A percentile compares a stretch with the other conserved stretches of the same genome.
Evolutionary conservation across 164 flowering plant species (phyloP).

Genomic region (Hamamelis virginiana): DNA sequence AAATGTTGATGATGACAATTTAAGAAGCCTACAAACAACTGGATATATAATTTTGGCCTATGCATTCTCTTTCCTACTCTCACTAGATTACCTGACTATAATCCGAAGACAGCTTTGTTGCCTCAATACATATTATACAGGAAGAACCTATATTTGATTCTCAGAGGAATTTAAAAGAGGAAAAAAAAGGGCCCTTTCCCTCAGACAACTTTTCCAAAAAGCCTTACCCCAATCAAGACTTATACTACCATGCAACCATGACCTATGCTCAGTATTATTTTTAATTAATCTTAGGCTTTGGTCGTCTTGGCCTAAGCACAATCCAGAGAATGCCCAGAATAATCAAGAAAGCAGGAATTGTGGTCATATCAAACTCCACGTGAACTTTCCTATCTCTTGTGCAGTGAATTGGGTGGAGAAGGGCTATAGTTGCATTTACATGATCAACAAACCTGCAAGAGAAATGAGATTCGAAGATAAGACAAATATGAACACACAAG

Average conservation of each 20-base stretch:
- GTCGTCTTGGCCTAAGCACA: constrained; percentile 69
- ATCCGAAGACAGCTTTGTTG: too few relatives aligned
- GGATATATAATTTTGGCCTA: too few relatives aligned
- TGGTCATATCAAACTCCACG: constrained; percentile 74
- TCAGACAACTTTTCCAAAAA: too few relatives aligned
- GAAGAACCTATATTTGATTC: too few relatives aligned
- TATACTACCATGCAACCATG: not conserved
- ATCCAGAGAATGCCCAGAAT: constrained; percentile 67
- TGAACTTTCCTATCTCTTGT: constrained; percentile 72
- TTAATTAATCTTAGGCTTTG: constrained; percentile 92
- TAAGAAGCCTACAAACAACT: too few relatives aligned
- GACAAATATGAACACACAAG: not conserved
- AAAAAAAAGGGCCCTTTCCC: too few relatives aligned
- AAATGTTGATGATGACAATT: too few relatives aligned
- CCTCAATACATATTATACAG: too few relatives aligned
- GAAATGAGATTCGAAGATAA: not conserved
- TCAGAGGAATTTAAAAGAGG: too few relatives aligned
- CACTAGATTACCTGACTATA: too few relatives aligned
- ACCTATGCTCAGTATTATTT: not conserved
- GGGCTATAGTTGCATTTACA: constrained; percentile 67
- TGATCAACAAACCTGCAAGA: constrained; percentile 63
- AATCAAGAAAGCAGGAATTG: constrained; percentile 80
- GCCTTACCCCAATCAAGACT: too few relatives aligned
- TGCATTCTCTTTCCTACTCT: too few relatives aligned
- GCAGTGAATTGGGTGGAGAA: constrained; percentile 90